Evolutionary conservation across 2,329 filamentous ascomycete species (phyloP), one percentile per base, ranked within the genome.

Genomic region (Didymella sp.): DNA sequence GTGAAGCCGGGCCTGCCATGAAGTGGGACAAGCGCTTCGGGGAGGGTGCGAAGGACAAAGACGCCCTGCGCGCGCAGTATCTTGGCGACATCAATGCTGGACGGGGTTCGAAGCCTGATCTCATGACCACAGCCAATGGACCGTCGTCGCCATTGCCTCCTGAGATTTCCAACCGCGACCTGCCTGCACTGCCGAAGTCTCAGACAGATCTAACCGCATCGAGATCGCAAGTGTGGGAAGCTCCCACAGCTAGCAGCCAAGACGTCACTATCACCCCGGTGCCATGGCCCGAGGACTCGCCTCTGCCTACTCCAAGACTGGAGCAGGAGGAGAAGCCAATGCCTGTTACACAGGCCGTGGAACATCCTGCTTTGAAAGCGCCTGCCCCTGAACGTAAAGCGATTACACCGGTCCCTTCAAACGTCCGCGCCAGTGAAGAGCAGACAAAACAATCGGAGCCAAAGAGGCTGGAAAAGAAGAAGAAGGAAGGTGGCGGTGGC

Each of bases 11-110:
- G 8, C 90, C 92, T 22, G 95, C 95, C 1, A 89, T 99, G 88
- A 96, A 96, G 76, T 99, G 95, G 95, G 92, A 94, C 28, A 96
- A 87, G 76, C 92, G 91, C 68, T 98, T 97, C 73, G 95, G 98
- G 77, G 96, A 96, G 79, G 89, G 94, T 68, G 84, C 89, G 4
- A 89, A 94, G 84, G 92, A 92, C 69, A 96, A 95, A 77, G 88
- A 95, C 69, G 83, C 89, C 7, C 89, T 96, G 60, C 88, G 92
- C 51, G 87, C 91, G 62, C 87, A 91, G n/a, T 98, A 98, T 76
- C 82, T 98, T 48, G 85, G 87, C 42, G 88, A 96, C 71, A 80
- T 79, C 44, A 86, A 83, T 63, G 87, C 89, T 38, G 92, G 93
- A 21, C 89, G 86, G 56, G 91, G 91, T 12, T 81, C 79, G 1